These are phyloP conservation scores for Aspergillus egyptiacus DNA, from an alignment of 495 filamentous ascomycete species.

Conservation along the genomic window DNA sequence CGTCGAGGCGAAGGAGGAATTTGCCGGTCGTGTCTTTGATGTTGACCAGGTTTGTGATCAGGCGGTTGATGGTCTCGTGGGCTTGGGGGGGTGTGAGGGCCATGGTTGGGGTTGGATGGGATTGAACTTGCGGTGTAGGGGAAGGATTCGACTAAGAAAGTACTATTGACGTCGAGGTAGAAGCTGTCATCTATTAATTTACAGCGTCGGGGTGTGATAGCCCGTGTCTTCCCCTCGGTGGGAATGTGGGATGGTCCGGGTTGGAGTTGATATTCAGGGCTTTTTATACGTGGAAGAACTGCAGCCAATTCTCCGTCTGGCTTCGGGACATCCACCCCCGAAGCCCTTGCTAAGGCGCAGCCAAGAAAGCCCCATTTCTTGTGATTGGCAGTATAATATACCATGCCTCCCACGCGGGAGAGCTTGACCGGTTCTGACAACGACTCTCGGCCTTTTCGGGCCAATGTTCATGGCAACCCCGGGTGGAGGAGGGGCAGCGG, in stretches of 20 bases:
- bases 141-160: no score
- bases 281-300: conserved; percentile 11
- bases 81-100: conserved; percentile 31
- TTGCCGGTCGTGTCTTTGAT: conserved; percentile 64
- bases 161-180: no score
- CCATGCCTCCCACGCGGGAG: conserved; percentile 1
- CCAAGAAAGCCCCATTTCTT: background rate
- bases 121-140: background rate
- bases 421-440: background rate
- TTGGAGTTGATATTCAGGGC: background rate
- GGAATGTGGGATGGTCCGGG: background rate
- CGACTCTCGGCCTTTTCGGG: conserved; percentile 3
- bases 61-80: conserved; percentile 49
- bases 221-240: background rate
- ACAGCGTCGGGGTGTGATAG: background rate
- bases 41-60: conserved; percentile 63
- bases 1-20: conserved; percentile 58
- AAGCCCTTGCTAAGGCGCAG: background rate
- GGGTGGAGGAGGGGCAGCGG: conserved; percentile 1
- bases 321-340: conserved; percentile 1
- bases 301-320: background rate
- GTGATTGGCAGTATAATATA: background rate
- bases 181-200: background rate
- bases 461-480: background rate
- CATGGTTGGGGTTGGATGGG: background rate